Conservation (phyloP, 148 eudicot genomes). For the Chenopodium formosanum region DNA sequence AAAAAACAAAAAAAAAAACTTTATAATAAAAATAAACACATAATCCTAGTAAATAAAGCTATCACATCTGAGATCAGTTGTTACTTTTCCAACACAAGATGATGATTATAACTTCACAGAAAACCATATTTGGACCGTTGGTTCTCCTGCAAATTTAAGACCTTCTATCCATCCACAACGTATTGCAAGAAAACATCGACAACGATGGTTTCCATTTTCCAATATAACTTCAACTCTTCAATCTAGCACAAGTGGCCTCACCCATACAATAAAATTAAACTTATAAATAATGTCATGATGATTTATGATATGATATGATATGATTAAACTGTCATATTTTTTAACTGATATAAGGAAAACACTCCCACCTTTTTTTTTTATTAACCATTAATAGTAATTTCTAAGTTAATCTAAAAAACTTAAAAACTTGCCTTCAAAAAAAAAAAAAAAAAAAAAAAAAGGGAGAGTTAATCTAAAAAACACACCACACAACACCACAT, state of each 20-base stretch:
- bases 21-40: not conserved
- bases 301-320: constrained; percentile 13
- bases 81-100: constrained; percentile 25
- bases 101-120: constrained; percentile 23
- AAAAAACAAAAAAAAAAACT: too few species aligned
- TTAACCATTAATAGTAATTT: constrained; percentile 29
- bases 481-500: constrained; percentile 1
- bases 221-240: not conserved
- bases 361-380: constrained; percentile 4
- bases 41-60: not conserved
- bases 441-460: too few species aligned
- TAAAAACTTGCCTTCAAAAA: too few species aligned
- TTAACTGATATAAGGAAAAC: constrained; percentile 16
- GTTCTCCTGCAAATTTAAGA: constrained; percentile 14
- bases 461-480: constrained; percentile 20
- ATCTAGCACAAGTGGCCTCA: not conserved
- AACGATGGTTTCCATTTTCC: constrained; percentile 10
- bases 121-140: constrained; percentile 32
- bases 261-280: not conserved
- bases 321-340: not conserved
- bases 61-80: constrained; percentile 20
- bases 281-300: constrained; percentile 12
- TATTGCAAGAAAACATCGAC: constrained; percentile 22
- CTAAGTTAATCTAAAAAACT: constrained; percentile 20
- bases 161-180: constrained; percentile 2